Percentiles rank a stretch among this genome's conserved stretches.
Evolutionary conservation across 2,329 filamentous ascomycete genomes (phyloP).

Genomic region (Thielaviopsis ethacetica): DNA sequence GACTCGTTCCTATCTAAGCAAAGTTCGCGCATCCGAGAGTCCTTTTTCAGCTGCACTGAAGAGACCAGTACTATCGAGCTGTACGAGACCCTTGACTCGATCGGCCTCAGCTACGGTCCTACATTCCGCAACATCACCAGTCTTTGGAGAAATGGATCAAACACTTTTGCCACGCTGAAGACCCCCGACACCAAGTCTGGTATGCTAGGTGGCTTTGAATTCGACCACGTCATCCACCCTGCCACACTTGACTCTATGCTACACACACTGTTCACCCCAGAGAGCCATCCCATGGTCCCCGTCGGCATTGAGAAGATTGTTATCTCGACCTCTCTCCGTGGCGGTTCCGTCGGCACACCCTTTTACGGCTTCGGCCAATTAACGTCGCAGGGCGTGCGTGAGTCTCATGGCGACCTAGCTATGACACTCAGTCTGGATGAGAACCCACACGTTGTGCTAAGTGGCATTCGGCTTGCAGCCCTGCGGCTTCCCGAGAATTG

Average conservation of each 20-base stretch:
- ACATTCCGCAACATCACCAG: slow-evolving; percentile 31
- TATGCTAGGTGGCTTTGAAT: slow-evolving; percentile 39
- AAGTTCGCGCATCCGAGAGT: background rate
- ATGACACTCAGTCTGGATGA: slow-evolving; percentile 23
- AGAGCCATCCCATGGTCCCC: slow-evolving; percentile 32
- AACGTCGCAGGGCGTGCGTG: slow-evolving; percentile 19
- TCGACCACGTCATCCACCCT: slow-evolving; percentile 39
- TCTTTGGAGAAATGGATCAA: slow-evolving; percentile 18
- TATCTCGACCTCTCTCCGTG: slow-evolving; percentile 24
- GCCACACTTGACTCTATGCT: slow-evolving; percentile 40
- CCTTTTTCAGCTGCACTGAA: background rate
- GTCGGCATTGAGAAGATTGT: slow-evolving; percentile 29
- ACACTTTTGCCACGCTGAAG: slow-evolving; percentile 22
- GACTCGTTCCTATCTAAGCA: background rate
- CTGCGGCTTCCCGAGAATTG: slow-evolving; percentile 20
- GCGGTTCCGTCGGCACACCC: slow-evolving; percentile 16
- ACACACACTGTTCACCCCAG: slow-evolving; percentile 32
- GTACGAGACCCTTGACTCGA: slow-evolving; percentile 32
- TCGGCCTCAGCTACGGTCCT: slow-evolving; percentile 35
- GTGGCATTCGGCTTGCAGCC: slow-evolving; percentile 25
- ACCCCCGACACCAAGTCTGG: slow-evolving; percentile 32
- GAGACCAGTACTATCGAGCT: slow-evolving; percentile 16
- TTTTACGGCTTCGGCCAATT: slow-evolving; percentile 28
- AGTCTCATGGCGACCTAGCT: slow-evolving; percentile 26
- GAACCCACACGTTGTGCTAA: slow-evolving; percentile 25